Percentiles rank a stretch among this genome's conserved stretches.
These are phyloP conservation scores for Kentomonas sorsogonicus DNA, from an alignment of 208 protist genomes.

Conservation along the genomic window DNA sequence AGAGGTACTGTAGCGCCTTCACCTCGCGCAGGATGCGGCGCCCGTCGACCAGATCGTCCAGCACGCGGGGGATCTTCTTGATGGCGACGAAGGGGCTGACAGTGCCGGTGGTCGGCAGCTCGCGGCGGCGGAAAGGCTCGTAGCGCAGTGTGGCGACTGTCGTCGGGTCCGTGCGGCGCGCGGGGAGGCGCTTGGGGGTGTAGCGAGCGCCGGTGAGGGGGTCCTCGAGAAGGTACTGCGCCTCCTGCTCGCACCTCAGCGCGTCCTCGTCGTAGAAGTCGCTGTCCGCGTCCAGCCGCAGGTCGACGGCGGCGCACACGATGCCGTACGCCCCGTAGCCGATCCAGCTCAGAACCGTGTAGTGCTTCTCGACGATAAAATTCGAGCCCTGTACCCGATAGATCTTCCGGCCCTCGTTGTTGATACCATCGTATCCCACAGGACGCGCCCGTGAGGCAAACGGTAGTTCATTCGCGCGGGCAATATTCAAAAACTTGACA, in stretches of 20 bases:
- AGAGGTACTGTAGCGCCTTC: slow-evolving; percentile 82
- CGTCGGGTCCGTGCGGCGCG: slow-evolving; percentile 2
- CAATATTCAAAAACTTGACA: slow-evolving; percentile 17
- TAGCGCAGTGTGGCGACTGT: slow-evolving; percentile 22
- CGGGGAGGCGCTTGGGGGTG: slow-evolving; percentile 5
- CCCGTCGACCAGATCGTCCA: slow-evolving; percentile 91
- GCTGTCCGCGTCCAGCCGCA: slow-evolving; percentile 35
- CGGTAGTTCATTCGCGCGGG: slow-evolving; percentile 21
- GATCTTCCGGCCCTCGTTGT: slow-evolving; percentile 29
- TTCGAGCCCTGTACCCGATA: slow-evolving; percentile 40
- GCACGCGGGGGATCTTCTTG: slow-evolving; percentile 93
- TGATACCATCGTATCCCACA: too few species aligned
- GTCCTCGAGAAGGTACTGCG: slow-evolving; percentile 4
- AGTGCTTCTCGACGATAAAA: slow-evolving; percentile 66
- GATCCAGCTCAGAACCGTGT: slow-evolving; percentile 48
- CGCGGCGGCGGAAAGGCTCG: slow-evolving; percentile 28
- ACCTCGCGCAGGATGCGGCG: slow-evolving; percentile 94
- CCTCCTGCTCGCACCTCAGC: slow-evolving; percentile 28
- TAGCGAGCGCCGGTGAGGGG: not conserved
- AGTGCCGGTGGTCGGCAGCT: slow-evolving; percentile 14
- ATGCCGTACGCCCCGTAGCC: slow-evolving; percentile 72
- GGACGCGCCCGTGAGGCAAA: slow-evolving; percentile 7
- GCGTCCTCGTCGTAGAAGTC: slow-evolving; percentile 26
- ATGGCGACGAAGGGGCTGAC: slow-evolving; percentile 87
- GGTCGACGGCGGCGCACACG: slow-evolving; percentile 62